Evolutionary conservation across 352 stramenopile species (phyloP).

Genomic region (Pythium rishiriense): DNA sequence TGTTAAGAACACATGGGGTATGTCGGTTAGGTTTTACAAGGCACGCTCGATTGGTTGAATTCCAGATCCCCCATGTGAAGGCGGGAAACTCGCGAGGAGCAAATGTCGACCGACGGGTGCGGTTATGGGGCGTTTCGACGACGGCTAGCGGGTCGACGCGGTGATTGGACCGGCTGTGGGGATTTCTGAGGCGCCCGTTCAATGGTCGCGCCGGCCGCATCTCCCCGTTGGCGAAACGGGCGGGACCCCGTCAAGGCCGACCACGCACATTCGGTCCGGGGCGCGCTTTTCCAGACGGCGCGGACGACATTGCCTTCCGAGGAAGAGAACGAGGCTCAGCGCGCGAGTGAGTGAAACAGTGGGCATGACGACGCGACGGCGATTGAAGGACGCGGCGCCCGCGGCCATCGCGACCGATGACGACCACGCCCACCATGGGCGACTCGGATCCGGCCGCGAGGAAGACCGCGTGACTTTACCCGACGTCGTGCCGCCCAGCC

Average conservation of each 20-base stretch:
- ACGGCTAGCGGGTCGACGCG: background rate
- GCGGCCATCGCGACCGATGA: conserved; percentile 10
- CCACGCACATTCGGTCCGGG: no score
- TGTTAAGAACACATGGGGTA: no score
- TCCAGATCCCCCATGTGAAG: background rate
- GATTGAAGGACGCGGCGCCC: conserved; percentile 12
- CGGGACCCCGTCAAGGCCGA: background rate
- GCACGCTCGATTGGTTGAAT: background rate
- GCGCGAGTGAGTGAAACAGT: background rate
- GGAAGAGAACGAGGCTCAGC: no score
- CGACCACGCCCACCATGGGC: background rate
- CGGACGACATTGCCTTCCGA: no score
- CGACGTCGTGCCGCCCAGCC: conserved; percentile 8
- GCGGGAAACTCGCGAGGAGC: background rate
- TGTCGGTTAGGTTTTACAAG: no score
- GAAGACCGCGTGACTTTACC: conserved; percentile 15
- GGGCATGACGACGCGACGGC: conserved; percentile 13
- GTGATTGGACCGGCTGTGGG: background rate
- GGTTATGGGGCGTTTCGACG: background rate
- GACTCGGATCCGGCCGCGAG: background rate
- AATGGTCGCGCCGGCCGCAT: background rate
- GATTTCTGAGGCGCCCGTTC: background rate
- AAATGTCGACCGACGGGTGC: background rate
- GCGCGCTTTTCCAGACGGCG: no score
- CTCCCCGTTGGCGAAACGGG: background rate